These are phyloP conservation scores for Cyphellophora attinorum DNA, from an alignment of 2,329 filamentous ascomycete species.

Conservation along the genomic window DNA sequence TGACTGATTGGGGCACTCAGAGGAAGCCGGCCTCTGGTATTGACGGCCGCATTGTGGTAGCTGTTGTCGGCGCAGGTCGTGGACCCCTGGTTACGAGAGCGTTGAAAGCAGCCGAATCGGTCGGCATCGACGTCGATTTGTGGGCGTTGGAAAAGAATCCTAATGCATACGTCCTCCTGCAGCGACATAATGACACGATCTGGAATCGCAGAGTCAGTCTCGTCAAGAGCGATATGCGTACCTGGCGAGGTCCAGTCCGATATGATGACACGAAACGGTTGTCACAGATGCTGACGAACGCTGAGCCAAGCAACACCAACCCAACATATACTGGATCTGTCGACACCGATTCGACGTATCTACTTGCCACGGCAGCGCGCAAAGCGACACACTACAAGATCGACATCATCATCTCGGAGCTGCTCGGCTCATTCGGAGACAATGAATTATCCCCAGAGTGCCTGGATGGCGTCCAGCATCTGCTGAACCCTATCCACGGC, in stretches of 20 bases:
- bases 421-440: conserved; percentile 90
- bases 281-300: conserved; percentile 25
- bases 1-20: conserved; percentile 67
- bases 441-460: conserved; percentile 97
- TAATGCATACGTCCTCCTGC: conserved; percentile 87
- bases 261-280: conserved; percentile 12
- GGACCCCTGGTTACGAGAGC: conserved; percentile 86
- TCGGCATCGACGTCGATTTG: conserved; percentile 69
- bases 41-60: conserved; percentile 66
- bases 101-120: conserved; percentile 65
- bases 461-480: conserved; percentile 86
- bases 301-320: conserved; percentile 18
- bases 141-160: conserved; percentile 97
- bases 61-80: conserved; percentile 85
- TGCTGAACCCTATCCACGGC: conserved; percentile 68
- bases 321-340: conserved; percentile 33
- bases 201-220: conserved; percentile 77
- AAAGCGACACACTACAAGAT: conserved; percentile 35
- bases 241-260: conserved; percentile 69
- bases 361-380: conserved; percentile 6
- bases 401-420: conserved; percentile 88
- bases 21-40: conserved; percentile 65
- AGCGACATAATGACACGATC: conserved; percentile 71
- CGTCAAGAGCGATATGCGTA: conserved; percentile 93
- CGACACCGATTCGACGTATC: conserved; percentile 33